Percentiles rank a stretch among this genome's conserved stretches.
These are phyloP conservation scores for Mycosphaerella arachidis DNA, from an alignment of 2,329 filamentous ascomycete genomes.

Conservation along the genomic window DNA sequence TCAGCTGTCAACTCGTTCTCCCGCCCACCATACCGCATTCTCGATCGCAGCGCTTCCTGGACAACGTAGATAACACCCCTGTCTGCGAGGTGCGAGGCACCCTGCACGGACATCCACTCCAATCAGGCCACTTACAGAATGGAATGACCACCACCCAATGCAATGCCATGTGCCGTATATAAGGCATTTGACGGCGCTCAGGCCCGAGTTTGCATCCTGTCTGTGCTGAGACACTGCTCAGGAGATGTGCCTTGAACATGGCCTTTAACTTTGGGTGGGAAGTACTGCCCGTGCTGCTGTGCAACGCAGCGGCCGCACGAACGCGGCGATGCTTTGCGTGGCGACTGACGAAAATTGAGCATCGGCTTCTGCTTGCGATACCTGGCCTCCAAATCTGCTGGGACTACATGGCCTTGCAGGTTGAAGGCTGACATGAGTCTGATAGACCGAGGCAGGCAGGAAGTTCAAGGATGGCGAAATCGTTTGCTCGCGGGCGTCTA, in stretches of 20 bases:
- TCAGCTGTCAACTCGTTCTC: background rate
- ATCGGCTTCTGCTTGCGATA: background rate
- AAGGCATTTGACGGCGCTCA: background rate
- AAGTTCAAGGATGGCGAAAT: too few species aligned
- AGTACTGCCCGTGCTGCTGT: background rate
- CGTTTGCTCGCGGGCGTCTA: too few species aligned
- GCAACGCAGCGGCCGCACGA: background rate
- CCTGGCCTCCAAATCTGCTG: too few species aligned
- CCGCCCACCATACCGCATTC: background rate
- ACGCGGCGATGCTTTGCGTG: background rate
- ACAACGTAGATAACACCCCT: background rate
- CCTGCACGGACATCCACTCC: background rate
- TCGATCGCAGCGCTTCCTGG: background rate
- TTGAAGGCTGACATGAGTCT: too few species aligned
- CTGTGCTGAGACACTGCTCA: background rate
- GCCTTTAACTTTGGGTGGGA: background rate
- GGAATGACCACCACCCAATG: background rate
- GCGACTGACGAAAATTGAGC: background rate
- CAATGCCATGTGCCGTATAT: background rate
- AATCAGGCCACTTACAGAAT: background rate
- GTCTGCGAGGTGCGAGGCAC: background rate
- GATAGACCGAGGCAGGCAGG: too few species aligned
- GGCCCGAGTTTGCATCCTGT: background rate
- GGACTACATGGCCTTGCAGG: too few species aligned
- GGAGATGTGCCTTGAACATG: background rate